phyloP scores from a whole-genome alignment of 2,329 filamentous ascomycete genomes.

The Paracoccidioides brasiliensis region DNA sequence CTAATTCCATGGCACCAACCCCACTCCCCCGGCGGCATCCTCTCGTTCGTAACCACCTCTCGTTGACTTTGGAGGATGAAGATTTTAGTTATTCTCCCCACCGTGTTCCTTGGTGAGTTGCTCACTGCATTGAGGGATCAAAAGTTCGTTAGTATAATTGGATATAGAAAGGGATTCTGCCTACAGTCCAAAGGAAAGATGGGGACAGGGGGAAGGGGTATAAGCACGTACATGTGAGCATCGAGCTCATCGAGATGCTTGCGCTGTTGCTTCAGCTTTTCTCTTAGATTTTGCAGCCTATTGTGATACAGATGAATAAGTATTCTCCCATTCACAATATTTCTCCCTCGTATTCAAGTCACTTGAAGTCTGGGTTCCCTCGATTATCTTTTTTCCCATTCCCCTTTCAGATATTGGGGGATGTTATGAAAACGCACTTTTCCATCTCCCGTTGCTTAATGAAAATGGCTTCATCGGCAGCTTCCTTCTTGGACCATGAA shows the following conservation, averaged over 20 bases:
- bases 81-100: conserved; percentile 42
- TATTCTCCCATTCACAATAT: neutral
- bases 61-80: too few relatives aligned
- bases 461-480: conserved; percentile 70
- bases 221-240: conserved; percentile 63
- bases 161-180: too few relatives aligned
- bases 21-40: neutral
- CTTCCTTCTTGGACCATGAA: conserved; percentile 83
- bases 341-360: neutral
- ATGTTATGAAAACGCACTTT: conserved; percentile 43
- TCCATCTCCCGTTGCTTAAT: conserved; percentile 79
- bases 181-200: neutral
- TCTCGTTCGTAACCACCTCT: neutral
- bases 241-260: conserved; percentile 73
- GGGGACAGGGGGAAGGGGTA: neutral
- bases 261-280: conserved; percentile 60
- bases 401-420: neutral
- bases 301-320: neutral
- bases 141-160: conserved; percentile 1
- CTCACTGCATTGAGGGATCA: conserved; percentile 41
- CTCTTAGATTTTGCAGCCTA: conserved; percentile 56
- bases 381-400: neutral
- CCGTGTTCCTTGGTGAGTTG: conserved; percentile 61
- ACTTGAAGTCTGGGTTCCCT: neutral
- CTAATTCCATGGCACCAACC: neutral